Evolutionary conservation across 192 early-diverging fungal species (phyloP), one percentile per base, ranked within the genome.

Genomic region (Tieghemiomyces parasiticus): DNA sequence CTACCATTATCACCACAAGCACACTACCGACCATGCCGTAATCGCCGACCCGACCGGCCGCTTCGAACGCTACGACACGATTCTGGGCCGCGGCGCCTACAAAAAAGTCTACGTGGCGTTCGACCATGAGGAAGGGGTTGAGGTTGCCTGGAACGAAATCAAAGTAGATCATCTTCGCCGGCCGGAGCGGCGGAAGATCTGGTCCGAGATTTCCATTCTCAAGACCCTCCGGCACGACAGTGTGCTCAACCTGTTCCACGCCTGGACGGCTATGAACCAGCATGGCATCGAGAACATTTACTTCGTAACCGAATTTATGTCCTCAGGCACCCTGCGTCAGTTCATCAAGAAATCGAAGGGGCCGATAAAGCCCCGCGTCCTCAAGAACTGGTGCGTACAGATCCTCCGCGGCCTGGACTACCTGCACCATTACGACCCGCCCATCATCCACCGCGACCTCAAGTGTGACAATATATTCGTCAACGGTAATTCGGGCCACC

Each of bases 301-400:
- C 59, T 92, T 92, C 67, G 78, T 92, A n/a, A 92, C 90, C 20
- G 90, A 92, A 63, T 71, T 92, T 45, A 92, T 92, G 90, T 86
- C 87, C 4, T 86, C 86, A 8, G 89, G 89, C 22, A 91, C 88
- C 4, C 69, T 92, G 38, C 85, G 85, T 60, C 71, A 76, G 48
- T 92, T 89, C 62, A 76, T 90, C 47, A 71, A 78, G 38, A 89
- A 87, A 63, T 74, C 82, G 0, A 84, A 85, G 51, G 80, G 77
- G 0, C 63, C 79, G 16, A 76, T 83, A 13, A 85, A 84, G 46
- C 76, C 82, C 35, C 85, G 84, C 54, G 79, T 91, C 24, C 68
- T 91, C 46, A 86, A 83, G 61, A 81, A 76, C 20, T 91, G 89
- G 90, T 82, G 78, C 56, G 70, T 84, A 3, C 90, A 92, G 61